Evolutionary conservation across 768 basidiomycete species (phyloP).

Genomic region (Austroboletus eburneus): DNA sequence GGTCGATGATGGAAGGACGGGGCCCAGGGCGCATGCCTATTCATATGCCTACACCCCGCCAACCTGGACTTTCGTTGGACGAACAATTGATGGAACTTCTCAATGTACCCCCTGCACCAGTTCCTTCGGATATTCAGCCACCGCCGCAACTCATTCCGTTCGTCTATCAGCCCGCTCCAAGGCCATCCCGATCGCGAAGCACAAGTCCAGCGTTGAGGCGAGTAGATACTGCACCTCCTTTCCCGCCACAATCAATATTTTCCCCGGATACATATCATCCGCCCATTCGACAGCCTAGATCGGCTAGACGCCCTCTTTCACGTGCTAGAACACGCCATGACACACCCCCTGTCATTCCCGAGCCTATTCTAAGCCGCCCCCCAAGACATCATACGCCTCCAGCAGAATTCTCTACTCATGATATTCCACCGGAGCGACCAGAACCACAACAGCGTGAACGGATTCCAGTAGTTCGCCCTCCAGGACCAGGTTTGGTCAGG

Average conservation of each 20-base stretch:
- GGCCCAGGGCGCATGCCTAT: conserved; percentile 32
- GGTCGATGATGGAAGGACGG: conserved; percentile 21
- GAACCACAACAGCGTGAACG: conserved; percentile 13
- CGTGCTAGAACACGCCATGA: neutral
- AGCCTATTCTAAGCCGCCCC: too few relatives aligned
- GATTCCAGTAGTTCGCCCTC: conserved; percentile 21
- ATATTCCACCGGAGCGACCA: conserved; percentile 11
- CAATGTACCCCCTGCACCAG: conserved; percentile 39
- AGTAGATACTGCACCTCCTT: conserved; percentile 25
- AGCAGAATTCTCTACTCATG: neutral
- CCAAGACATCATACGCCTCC: conserved; percentile 5
- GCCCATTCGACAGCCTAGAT: conserved; percentile 6
- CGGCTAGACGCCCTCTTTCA: conserved; percentile 6
- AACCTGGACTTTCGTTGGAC: conserved; percentile 49
- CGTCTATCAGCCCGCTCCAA: conserved; percentile 46
- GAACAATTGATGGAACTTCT: conserved; percentile 60
- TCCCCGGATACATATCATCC: conserved; percentile 18
- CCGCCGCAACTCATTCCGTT: conserved; percentile 56
- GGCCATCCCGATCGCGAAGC: conserved; percentile 37
- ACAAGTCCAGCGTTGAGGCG: conserved; percentile 34
- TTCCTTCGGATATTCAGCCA: conserved; percentile 37
- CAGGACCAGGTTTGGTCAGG: conserved; percentile 21
- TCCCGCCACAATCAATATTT: conserved; percentile 20
- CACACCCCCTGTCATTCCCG: too few relatives aligned
- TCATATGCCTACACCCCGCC: conserved; percentile 41